Evolutionary conservation across 257 asterid species (phyloP).

Genomic region (Solanum sparsipilum): DNA sequence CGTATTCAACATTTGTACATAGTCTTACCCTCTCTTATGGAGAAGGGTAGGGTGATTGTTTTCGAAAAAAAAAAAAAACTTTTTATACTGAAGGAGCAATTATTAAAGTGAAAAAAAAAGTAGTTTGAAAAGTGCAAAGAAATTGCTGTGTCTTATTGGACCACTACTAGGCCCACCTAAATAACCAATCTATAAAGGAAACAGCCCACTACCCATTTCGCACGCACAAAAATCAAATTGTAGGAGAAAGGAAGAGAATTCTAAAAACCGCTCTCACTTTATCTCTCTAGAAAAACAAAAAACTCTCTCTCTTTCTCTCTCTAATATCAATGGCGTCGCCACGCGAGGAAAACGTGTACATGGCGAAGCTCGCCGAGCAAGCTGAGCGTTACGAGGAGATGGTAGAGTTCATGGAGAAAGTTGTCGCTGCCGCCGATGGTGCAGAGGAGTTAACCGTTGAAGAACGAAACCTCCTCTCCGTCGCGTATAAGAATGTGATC

Average conservation of each 20-base stretch:
- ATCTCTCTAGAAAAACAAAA: neutral
- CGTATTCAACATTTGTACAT: too few relatives aligned
- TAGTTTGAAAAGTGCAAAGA: neutral
- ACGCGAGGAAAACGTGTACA: constrained; percentile 82
- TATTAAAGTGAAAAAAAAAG: neutral
- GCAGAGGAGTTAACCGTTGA: constrained; percentile 63
- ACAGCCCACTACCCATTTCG: neutral
- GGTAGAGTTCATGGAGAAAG: constrained; percentile 93
- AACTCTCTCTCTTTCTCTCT: constrained; percentile 4
- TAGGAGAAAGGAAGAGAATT: neutral
- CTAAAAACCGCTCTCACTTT: neutral
- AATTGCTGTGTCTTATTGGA: neutral
- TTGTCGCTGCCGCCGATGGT: constrained; percentile 56
- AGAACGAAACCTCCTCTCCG: constrained; percentile 78
- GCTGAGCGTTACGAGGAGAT: constrained; percentile 93
- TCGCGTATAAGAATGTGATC: constrained; percentile 77
- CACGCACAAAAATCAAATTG: neutral
- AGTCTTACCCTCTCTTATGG: neutral
- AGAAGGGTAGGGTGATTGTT: neutral
- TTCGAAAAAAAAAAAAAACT: too few relatives aligned
- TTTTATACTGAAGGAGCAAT: neutral
- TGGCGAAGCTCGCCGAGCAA: constrained; percentile 86
- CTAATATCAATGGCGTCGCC: constrained; percentile 48
- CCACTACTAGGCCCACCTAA: neutral
- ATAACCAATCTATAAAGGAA: neutral